A percentile compares a stretch with the other conserved stretches of the same genome.
phyloP scores from a whole-genome alignment of 768 basidiomycete genomes.

The Pisolithus orientalis region DNA sequence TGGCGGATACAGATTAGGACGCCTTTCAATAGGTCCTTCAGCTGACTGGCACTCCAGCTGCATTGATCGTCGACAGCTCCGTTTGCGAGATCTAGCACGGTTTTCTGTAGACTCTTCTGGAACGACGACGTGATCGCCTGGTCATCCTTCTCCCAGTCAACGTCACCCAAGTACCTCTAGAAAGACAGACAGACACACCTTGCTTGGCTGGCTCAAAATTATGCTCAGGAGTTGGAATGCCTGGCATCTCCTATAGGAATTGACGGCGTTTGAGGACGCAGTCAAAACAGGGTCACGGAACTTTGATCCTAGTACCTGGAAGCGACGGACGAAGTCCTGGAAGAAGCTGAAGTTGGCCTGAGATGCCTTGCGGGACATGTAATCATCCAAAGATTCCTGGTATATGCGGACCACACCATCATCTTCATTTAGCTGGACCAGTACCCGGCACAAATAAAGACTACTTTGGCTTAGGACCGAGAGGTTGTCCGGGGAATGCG shows the following conservation, averaged over 20 bases:
- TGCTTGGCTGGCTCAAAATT: conserved; percentile 43
- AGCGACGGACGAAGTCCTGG: conserved; percentile 66
- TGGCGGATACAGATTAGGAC: conserved; percentile 60
- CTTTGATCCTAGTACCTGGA: conserved; percentile 58
- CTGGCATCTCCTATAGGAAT: conserved; percentile 72
- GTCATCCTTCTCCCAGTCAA: conserved; percentile 24
- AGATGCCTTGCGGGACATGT: conserved; percentile 75
- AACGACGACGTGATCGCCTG: conserved; percentile 38
- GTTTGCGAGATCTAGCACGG: conserved; percentile 42
- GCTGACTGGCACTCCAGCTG: conserved; percentile 50
- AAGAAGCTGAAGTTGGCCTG: conserved; percentile 69
- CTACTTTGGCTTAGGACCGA: conserved; percentile 61
- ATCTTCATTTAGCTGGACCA: conserved; percentile 33
- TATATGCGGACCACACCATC: conserved; percentile 50
- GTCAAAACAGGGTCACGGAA: conserved; percentile 56
- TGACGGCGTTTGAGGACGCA: conserved; percentile 54
- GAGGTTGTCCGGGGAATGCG: conserved; percentile 56
- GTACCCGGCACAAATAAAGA: conserved; percentile 58
- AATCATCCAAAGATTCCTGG: conserved; percentile 63
- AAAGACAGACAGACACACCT: conserved; percentile 10
- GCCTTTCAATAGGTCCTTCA: conserved; percentile 78
- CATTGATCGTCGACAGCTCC: conserved; percentile 42
- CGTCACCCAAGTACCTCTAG: background rate
- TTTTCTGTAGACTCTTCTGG: conserved; percentile 41
- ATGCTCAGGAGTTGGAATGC: conserved; percentile 65